These are phyloP conservation scores for Phialophora expanda DNA, from an alignment of 2,329 filamentous ascomycete species.

Conservation along the genomic window DNA sequence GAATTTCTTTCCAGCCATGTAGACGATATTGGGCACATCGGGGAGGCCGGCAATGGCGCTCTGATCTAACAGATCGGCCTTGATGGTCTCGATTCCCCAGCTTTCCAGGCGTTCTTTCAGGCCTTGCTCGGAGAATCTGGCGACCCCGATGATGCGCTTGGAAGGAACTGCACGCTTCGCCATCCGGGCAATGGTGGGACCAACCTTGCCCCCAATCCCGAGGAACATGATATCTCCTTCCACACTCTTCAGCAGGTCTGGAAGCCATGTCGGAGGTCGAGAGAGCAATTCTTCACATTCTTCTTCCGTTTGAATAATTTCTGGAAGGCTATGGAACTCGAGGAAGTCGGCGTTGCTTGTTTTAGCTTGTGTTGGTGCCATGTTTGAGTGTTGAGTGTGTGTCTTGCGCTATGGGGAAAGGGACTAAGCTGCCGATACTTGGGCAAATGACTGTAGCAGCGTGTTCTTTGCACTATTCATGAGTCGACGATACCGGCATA, in stretches of 20 bases:
- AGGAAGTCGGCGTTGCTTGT: constrained; percentile 7
- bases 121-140: constrained; percentile 3
- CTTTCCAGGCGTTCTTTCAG: constrained; percentile 6
- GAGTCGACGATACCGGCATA: too few relatives aligned
- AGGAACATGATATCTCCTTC: constrained; percentile 7
- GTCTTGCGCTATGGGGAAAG: too few relatives aligned
- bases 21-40: neutral
- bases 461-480: too few relatives aligned
- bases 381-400: too few relatives aligned
- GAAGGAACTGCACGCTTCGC: constrained; percentile 5
- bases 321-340: neutral
- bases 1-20: constrained; percentile 5
- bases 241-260: neutral
- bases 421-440: too few relatives aligned
- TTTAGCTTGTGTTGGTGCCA: too few relatives aligned
- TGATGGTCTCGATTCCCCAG: constrained; percentile 6
- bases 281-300: constrained; percentile 9
- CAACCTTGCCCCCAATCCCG: constrained; percentile 1
- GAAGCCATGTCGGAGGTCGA: constrained; percentile 5
- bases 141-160: neutral
- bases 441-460: too few relatives aligned
- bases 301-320: neutral
- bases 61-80: constrained; percentile 2
- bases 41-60: neutral
- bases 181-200: constrained; percentile 7